Evolutionary conservation across 1,139 yeast species (phyloP).

Genomic region (Hyphopichia pseudoburtonii): DNA sequence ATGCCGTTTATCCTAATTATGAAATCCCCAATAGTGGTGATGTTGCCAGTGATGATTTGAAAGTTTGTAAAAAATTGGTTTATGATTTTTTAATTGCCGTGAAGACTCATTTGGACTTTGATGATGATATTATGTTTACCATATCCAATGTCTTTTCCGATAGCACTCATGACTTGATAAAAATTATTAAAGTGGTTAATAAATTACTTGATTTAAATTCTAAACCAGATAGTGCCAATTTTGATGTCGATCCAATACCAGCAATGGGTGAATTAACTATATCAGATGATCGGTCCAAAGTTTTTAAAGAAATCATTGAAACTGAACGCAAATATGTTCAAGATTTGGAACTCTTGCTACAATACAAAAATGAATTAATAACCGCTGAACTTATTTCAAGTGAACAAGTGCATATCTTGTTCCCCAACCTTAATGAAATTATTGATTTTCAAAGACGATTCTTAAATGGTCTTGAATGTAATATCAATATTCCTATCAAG

Average conservation of each 20-base stretch:
- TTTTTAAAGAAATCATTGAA: constrained; percentile 78
- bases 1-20: constrained; percentile 48
- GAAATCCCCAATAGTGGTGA: constrained; percentile 48
- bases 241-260: constrained; percentile 9
- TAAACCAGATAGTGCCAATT: constrained; percentile 4
- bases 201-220: constrained; percentile 38
- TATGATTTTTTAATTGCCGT: constrained; percentile 90
- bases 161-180: constrained; percentile 73
- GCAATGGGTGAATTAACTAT: constrained; percentile 30
- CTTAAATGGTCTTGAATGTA: constrained; percentile 84
- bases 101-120: constrained; percentile 68
- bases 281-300: constrained; percentile 65
- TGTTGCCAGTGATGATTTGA: constrained; percentile 74
- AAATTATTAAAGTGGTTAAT: constrained; percentile 69
- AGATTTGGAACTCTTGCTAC: constrained; percentile 73
- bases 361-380: constrained; percentile 67
- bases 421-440: constrained; percentile 84
- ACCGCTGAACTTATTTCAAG: constrained; percentile 67
- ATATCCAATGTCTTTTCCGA: constrained; percentile 88
- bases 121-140: constrained; percentile 78
- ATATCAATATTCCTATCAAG: constrained; percentile 69
- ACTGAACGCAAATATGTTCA: constrained; percentile 92
- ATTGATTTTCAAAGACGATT: constrained; percentile 92
- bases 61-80: constrained; percentile 84
- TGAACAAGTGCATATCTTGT: constrained; percentile 77